Base-by-base conservation (phyloP, 139 green algal genomes). In the Chlorella sp. region DNA sequence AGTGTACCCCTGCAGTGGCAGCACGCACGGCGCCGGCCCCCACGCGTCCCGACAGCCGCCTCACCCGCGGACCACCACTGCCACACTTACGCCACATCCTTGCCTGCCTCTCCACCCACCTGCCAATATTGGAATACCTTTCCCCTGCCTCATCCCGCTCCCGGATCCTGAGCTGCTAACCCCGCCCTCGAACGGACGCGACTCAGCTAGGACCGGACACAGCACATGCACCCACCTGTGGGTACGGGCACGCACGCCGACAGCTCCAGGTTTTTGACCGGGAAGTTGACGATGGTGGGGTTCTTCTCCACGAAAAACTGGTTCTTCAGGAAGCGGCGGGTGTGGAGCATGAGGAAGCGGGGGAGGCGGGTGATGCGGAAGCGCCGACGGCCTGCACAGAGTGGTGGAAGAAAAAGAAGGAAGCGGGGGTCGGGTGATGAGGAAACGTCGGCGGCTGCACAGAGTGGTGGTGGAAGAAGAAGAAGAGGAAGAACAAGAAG, bases 271-370 rank as follows among this genome's bases (percentile, higher is more conserved):
- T 96, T 96, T 83, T 98, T 98, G 24, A 99, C 95, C 0, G 98
- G 98, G 90, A 99, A 99, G 92, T 98, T 99, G 37, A 99, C 98
- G 77, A 99, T 96, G 80, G 97, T 99, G 57, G 97, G 97, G 93
- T 99, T 99, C 94, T 99, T 99, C 94, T 99, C 97, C 30, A 95
- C 30, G 64, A 96, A 96, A 40, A 97, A 97, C 91, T 96, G 97
- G 95, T 99, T 99, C 84, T 98, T 98, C 24, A 95, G 96, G 93
- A 99, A 99, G 85, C 98, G 95, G 89, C 97, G 97, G 86, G 99
- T 96, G 92, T 98, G 95, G 48, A 99, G 91, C 40, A 96, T 92
- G 78, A 99, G 89, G 93, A 94, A 98, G n/a, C 81, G 90, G 3
- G 98, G 98, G 87, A 99, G 94, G 32, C 94, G 91, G 14, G 94